Conservation (phyloP, 2,329 filamentous ascomycete genomes). For the Fusarium tupiense region DNA sequence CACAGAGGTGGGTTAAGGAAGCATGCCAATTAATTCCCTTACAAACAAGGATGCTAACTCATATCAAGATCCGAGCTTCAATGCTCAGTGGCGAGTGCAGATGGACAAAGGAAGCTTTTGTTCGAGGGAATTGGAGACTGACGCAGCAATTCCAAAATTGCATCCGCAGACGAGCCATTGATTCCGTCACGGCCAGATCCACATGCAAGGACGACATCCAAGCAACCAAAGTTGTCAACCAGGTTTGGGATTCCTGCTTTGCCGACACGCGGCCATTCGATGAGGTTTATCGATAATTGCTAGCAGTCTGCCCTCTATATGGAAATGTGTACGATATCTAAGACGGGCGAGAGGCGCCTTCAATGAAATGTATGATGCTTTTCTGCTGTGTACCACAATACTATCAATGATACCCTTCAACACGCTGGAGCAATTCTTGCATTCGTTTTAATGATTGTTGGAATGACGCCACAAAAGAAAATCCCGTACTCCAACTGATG, state of each 20-base stretch:
- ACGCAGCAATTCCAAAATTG: conserved; percentile 95
- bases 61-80: conserved; percentile 81
- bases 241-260: conserved; percentile 99
- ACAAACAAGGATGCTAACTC: background rate
- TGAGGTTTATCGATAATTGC: conserved; percentile 83
- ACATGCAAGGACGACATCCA: conserved; percentile 86
- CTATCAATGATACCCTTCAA: conserved; percentile 41
- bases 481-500: conserved; percentile 46
- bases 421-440: conserved; percentile 19
- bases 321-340: conserved; percentile 39
- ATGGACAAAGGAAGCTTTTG: conserved; percentile 87
- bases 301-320: background rate
- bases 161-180: conserved; percentile 81
- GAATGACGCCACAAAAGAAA: conserved; percentile 36
- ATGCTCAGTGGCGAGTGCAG: conserved; percentile 95
- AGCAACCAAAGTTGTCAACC: conserved; percentile 87
- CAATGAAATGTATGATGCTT: conserved; percentile 16
- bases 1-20: conserved; percentile 75
- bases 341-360: conserved; percentile 13
- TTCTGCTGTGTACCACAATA: conserved; percentile 35
- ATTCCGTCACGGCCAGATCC: conserved; percentile 81
- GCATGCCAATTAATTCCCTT: background rate
- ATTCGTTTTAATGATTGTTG: conserved; percentile 20
- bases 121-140: conserved; percentile 84
- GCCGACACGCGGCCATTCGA: conserved; percentile 94